These are phyloP conservation scores for Saccharomycopsis olivae DNA, from an alignment of 805 yeast genomes.

Conservation along the genomic window DNA sequence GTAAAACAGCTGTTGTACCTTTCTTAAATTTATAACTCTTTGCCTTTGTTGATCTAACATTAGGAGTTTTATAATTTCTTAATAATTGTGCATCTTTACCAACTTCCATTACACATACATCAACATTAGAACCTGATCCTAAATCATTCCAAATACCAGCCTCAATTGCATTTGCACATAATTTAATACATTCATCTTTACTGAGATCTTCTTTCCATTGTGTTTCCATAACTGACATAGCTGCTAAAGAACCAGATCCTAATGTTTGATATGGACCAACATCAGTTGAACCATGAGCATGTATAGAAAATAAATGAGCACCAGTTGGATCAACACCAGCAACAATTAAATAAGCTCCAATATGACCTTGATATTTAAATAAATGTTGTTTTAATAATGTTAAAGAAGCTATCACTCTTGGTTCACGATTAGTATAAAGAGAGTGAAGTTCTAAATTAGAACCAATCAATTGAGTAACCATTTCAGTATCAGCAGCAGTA, in stretches of 20 bases:
- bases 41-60: slow-evolving; percentile 73
- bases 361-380: slow-evolving; percentile 93
- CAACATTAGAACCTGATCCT: slow-evolving; percentile 98
- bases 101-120: slow-evolving; percentile 90
- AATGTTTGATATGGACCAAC: slow-evolving; percentile 86
- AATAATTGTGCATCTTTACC: slow-evolving; percentile 79
- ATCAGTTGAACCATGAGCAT: slow-evolving; percentile 97
- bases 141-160: slow-evolving; percentile 99
- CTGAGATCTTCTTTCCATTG: slow-evolving; percentile 72
- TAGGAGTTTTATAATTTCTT: slow-evolving; percentile 88
- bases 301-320: slow-evolving; percentile 82
- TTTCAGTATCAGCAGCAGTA: slow-evolving; percentile 99
- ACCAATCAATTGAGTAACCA: slow-evolving; percentile 88
- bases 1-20: slow-evolving; percentile 88
- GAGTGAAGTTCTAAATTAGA: slow-evolving; percentile 88
- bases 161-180: slow-evolving; percentile 88
- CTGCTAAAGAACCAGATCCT: slow-evolving; percentile 97
- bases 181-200: slow-evolving; percentile 81
- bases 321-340: slow-evolving; percentile 98
- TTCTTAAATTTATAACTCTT: slow-evolving; percentile 75
- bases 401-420: slow-evolving; percentile 88
- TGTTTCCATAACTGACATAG: slow-evolving; percentile 93
- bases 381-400: slow-evolving; percentile 91
- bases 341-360: slow-evolving; percentile 96
- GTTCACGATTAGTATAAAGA: slow-evolving; percentile 71